Conservation (phyloP, 2,329 filamentous ascomycete genomes). For the Alternaria gaisen region DNA sequence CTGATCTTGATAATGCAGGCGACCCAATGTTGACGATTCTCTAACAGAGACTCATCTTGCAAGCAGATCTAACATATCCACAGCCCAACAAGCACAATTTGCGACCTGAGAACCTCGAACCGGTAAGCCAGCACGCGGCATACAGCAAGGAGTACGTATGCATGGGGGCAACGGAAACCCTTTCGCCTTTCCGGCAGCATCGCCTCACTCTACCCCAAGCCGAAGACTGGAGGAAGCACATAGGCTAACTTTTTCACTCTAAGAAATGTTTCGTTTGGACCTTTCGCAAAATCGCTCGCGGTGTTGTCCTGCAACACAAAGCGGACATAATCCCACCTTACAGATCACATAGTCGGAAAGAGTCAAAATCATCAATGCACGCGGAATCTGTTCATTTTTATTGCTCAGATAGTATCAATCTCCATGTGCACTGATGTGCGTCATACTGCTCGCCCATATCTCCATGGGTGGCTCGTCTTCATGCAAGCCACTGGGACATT, state of each 20-base stretch:
- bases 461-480: not conserved
- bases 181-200: not conserved
- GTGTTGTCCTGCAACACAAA: not conserved
- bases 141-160: not conserved
- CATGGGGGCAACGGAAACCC: not conserved
- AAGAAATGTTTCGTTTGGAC: not conserved
- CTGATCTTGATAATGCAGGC: not conserved
- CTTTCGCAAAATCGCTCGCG: not conserved
- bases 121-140: not conserved
- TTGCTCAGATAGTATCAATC: not conserved
- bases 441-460: not conserved
- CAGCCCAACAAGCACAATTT: not conserved
- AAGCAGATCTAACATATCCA: not conserved
- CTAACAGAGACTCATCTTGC: not conserved
- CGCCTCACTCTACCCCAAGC: not conserved
- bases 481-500: constrained; percentile 4
- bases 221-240: not conserved
- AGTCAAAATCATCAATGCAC: not conserved
- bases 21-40: not conserved
- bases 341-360: not conserved
- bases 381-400: not conserved
- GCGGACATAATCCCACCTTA: not conserved
- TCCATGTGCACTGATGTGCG: not conserved
- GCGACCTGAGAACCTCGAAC: not conserved
- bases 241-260: not conserved